Evolutionary conservation across 2,329 filamentous ascomycete genomes (phyloP).

Genomic region (Diaporthe aspalathi): DNA sequence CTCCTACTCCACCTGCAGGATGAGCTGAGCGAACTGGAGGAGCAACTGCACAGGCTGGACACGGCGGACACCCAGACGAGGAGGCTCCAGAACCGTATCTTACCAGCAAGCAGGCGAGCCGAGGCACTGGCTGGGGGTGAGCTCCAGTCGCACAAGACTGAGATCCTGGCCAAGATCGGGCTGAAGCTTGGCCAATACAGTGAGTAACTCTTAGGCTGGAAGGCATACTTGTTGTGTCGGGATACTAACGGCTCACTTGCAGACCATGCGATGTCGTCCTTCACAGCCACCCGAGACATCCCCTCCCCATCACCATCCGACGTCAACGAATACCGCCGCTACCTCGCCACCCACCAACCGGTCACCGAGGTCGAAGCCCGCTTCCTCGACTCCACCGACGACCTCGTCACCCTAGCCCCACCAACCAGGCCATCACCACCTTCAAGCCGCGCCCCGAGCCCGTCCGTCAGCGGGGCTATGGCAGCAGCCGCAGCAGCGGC

Average conservation of each 20-base stretch:
- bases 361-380: conserved; percentile 68
- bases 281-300: conserved; percentile 62
- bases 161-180: conserved; percentile 71
- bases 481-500: background rate
- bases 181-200: conserved; percentile 77
- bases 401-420: conserved; percentile 61
- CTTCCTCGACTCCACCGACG: conserved; percentile 67
- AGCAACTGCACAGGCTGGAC: conserved; percentile 79
- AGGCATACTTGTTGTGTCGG: background rate
- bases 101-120: conserved; percentile 70
- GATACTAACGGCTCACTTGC: conserved; percentile 33
- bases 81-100: conserved; percentile 54
- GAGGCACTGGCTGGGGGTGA: conserved; percentile 67
- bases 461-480: background rate
- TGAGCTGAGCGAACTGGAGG: conserved; percentile 83
- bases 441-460: conserved; percentile 35
- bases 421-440: conserved; percentile 21
- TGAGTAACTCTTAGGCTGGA: conserved; percentile 49
- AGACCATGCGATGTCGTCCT: conserved; percentile 72
- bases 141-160: conserved; percentile 69
- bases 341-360: conserved; percentile 63
- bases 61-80: conserved; percentile 62
- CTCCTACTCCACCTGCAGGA: conserved; percentile 87
- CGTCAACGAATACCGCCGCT: conserved; percentile 61
- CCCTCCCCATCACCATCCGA: conserved; percentile 59